Percentiles rank a stretch among this genome's conserved stretches.
Conservation (phyloP, 2,329 filamentous ascomycete genomes). For the Trichoderma sp. region DNA sequence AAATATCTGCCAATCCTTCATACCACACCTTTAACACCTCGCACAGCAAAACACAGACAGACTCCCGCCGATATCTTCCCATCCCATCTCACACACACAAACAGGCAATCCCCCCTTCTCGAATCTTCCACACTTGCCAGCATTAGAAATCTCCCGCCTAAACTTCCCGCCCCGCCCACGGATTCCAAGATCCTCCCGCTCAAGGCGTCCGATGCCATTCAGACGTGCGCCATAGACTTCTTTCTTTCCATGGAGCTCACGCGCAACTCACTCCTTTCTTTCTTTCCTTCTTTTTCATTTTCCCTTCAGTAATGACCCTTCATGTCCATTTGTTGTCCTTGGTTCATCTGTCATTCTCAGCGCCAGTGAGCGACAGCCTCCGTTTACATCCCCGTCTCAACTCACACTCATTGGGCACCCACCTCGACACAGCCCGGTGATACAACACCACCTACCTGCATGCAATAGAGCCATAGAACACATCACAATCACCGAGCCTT, state of each 20-base stretch:
- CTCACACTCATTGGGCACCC: too few species aligned
- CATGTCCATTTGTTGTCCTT: background rate
- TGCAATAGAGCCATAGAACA: too few species aligned
- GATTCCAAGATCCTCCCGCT: constrained; percentile 23
- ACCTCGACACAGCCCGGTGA: too few species aligned
- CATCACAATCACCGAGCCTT: too few species aligned
- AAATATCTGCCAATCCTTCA: too few species aligned
- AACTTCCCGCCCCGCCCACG: constrained; percentile 8
- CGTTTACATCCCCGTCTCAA: too few species aligned
- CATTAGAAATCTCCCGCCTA: constrained; percentile 23
- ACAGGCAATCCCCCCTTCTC: background rate
- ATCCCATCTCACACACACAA: background rate
- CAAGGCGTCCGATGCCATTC: background rate
- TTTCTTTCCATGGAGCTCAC: background rate
- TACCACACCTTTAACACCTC: too few species aligned
- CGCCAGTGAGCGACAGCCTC: too few species aligned
- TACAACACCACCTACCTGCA: too few species aligned
- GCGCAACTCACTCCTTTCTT: background rate
- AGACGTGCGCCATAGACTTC: background rate
- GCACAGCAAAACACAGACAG: background rate
- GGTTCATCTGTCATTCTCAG: too few species aligned
- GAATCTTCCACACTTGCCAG: constrained; percentile 21
- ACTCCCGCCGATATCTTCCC: background rate
- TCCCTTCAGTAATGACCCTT: background rate
- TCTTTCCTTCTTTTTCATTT: background rate